Conservation (phyloP, 768 basidiomycete genomes). For the Mycena filopes region DNA sequence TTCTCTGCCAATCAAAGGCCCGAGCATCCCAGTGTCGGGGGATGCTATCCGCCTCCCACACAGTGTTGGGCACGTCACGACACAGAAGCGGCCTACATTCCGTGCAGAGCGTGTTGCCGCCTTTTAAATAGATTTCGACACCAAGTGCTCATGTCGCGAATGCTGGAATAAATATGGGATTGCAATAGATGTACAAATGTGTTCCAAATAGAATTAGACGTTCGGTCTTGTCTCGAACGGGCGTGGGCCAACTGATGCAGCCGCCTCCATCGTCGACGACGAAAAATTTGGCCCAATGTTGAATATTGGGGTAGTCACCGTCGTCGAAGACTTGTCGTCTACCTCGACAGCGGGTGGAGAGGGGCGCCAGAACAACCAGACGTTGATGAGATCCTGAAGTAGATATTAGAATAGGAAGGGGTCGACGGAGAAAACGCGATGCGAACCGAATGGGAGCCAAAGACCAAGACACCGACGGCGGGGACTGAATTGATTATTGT, state of each 20-base stretch:
- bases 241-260: no score
- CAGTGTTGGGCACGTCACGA: slow-evolving; percentile 14
- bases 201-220: no score
- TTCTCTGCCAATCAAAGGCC: slow-evolving; percentile 23
- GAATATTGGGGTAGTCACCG: not conserved
- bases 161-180: no score
- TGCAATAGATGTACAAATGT: no score
- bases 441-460: slow-evolving; percentile 26
- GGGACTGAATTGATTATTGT: slow-evolving; percentile 15
- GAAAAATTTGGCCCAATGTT: no score
- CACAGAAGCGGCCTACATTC: slow-evolving; percentile 28
- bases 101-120: slow-evolving; percentile 6
- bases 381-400: slow-evolving; percentile 26
- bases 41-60: slow-evolving; percentile 9
- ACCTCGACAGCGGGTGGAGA: not conserved
- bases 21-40: slow-evolving; percentile 1
- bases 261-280: no score
- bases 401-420: not conserved
- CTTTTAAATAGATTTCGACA: not conserved
- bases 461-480: slow-evolving; percentile 8
- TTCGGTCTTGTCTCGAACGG: no score
- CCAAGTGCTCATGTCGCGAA: no score
- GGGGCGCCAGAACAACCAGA: slow-evolving; percentile 19
- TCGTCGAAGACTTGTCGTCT: slow-evolving; percentile 10
- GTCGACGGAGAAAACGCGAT: not conserved